Percentiles rank a stretch among this genome's conserved stretches.
Evolutionary conservation across 208 protist species (phyloP).

Genomic region (Kentomonas sorsogonicus): DNA sequence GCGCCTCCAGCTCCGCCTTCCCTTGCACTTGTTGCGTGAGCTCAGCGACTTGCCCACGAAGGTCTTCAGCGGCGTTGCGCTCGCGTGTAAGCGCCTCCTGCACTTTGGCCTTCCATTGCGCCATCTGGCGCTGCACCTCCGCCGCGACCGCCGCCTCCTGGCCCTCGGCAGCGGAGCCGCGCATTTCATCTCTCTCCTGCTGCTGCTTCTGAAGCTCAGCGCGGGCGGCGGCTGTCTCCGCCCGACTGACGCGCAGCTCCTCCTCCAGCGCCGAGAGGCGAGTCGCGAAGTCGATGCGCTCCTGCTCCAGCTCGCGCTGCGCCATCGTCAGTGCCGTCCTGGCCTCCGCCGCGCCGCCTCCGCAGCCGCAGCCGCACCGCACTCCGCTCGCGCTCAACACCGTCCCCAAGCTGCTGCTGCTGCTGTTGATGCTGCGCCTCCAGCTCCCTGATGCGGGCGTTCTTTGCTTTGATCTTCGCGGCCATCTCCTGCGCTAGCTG

Average conservation of each 20-base stretch:
- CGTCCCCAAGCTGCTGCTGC: conserved; percentile 22
- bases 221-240: too few relatives aligned
- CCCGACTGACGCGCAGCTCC: background rate
- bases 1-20: conserved; percentile 15
- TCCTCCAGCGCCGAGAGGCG: conserved; percentile 12
- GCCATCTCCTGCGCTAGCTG: conserved; percentile 55
- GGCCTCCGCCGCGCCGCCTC: conserved; percentile 4
- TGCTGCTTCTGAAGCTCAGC: too few relatives aligned
- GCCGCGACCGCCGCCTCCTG: conserved; percentile 11
- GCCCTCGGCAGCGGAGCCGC: conserved; percentile 1
- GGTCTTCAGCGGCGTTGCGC: too few relatives aligned
- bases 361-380: too few relatives aligned
- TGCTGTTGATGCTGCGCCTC: conserved; percentile 37
- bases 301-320: conserved; percentile 15
- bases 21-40: too few relatives aligned
- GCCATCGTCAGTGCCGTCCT: background rate
- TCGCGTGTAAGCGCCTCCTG: conserved; percentile 17
- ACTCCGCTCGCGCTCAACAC: background rate
- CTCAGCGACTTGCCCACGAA: too few relatives aligned
- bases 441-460: conserved; percentile 30
- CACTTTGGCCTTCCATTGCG: conserved; percentile 21
- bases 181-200: conserved; percentile 1
- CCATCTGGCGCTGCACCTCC: conserved; percentile 14
- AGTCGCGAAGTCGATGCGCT: conserved; percentile 3
- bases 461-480: conserved; percentile 48